Evolutionary conservation across 2,329 filamentous ascomycete species (phyloP).

Genomic region (Microdochium bolleyi): DNA sequence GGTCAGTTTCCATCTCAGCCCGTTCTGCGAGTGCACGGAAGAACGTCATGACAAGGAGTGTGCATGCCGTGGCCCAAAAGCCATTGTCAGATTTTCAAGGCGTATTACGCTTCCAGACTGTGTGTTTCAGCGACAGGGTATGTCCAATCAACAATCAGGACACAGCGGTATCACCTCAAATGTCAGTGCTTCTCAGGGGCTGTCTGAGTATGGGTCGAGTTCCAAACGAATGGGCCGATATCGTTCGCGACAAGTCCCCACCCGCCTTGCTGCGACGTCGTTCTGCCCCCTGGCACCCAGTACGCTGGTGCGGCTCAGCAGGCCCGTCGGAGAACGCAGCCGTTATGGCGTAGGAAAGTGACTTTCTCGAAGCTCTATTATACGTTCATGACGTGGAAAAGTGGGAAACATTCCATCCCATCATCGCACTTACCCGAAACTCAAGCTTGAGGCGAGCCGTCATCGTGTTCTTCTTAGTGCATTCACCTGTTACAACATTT

Average conservation of each 20-base stretch:
- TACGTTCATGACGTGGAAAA: constrained; percentile 1
- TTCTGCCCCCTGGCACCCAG: background rate
- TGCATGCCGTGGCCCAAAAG: too few relatives aligned
- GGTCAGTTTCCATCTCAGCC: too few relatives aligned
- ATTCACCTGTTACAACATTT: too few relatives aligned
- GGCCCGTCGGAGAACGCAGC: background rate
- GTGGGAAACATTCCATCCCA: constrained; percentile 1
- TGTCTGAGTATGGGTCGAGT: background rate
- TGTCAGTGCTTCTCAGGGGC: background rate
- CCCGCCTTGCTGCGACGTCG: background rate
- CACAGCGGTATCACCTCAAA: too few relatives aligned
- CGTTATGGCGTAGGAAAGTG: too few relatives aligned
- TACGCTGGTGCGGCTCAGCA: background rate
- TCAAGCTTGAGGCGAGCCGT: too few relatives aligned
- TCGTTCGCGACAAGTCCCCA: background rate
- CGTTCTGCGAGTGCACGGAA: too few relatives aligned
- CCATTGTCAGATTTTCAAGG: too few relatives aligned
- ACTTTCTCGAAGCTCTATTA: background rate
- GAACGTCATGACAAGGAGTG: too few relatives aligned
- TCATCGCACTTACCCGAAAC: background rate
- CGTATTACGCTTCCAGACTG: too few relatives aligned
- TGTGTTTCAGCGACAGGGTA: too few relatives aligned
- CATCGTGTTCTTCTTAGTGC: background rate
- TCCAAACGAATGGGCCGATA: background rate
- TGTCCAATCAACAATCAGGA: too few relatives aligned